phyloP scores from a whole-genome alignment of 176 grass and related monocot genomes.

The Thalia dealbata region DNA sequence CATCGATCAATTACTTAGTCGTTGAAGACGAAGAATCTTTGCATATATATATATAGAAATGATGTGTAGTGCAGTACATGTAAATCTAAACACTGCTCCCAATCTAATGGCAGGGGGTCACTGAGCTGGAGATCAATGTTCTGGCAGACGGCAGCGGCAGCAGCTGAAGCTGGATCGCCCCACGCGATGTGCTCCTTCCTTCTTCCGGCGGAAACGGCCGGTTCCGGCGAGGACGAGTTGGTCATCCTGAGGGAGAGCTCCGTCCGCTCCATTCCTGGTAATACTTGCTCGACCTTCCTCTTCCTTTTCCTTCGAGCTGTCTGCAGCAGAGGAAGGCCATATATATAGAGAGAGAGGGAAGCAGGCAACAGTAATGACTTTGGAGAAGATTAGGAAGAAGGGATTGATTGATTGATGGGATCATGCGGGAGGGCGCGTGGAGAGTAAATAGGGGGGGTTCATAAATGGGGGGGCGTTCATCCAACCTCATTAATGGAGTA shows the following conservation, averaged over 20 bases:
- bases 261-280: slow-evolving; percentile 30
- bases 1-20: slow-evolving; percentile 10
- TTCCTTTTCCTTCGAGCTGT: slow-evolving; percentile 22
- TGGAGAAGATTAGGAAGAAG: background rate
- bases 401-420: slow-evolving; percentile 34
- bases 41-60: too few relatives aligned
- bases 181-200: slow-evolving; percentile 45
- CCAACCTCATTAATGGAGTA: slow-evolving; percentile 60
- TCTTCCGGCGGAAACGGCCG: slow-evolving; percentile 33
- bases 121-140: slow-evolving; percentile 64
- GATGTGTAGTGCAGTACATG: too few relatives aligned
- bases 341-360: background rate
- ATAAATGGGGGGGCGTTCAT: slow-evolving; percentile 80
- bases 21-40: too few relatives aligned
- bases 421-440: slow-evolving; percentile 48
- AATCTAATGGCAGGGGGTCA: slow-evolving; percentile 71
- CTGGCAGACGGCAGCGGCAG: slow-evolving; percentile 15
- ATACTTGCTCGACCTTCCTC: slow-evolving; percentile 10
- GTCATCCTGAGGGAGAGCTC: slow-evolving; percentile 58
- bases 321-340: slow-evolving; percentile 14
- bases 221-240: slow-evolving; percentile 1
- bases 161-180: slow-evolving; percentile 37
- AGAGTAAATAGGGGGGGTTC: slow-evolving; percentile 39
- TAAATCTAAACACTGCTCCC: slow-evolving; percentile 90
- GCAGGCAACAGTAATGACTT: background rate